Evolutionary conservation across 2,329 filamentous ascomycete genomes (phyloP).

Genomic region (Fusarium falciforme): DNA sequence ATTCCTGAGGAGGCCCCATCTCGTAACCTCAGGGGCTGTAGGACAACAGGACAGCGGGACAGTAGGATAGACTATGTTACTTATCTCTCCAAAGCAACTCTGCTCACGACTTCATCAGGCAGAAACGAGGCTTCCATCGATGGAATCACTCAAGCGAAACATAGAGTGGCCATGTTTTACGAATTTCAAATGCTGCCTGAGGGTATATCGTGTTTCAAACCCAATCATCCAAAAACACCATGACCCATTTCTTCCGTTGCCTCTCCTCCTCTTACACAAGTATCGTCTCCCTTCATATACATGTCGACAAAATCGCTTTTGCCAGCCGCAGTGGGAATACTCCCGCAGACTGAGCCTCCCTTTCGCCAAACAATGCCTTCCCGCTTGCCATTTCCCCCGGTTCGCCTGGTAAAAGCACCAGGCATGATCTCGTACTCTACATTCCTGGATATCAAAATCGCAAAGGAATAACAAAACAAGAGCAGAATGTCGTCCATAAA

Average conservation of each 20-base stretch:
- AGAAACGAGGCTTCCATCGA: not conserved
- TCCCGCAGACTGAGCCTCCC: slow-evolving; percentile 3
- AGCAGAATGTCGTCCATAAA: not conserved
- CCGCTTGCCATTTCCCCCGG: not conserved
- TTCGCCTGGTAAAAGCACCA: slow-evolving; percentile 17
- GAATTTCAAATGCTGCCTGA: not conserved
- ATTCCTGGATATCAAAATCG: not conserved
- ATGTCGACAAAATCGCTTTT: slow-evolving; percentile 7
- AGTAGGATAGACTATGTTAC: not conserved
- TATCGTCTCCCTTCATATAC: not conserved
- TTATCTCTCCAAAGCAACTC: not conserved
- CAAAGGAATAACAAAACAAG: not conserved
- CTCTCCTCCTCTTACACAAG: not conserved
- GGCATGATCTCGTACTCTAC: not conserved
- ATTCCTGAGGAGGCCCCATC: too few species aligned
- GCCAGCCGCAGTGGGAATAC: not conserved
- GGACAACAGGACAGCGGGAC: too few species aligned
- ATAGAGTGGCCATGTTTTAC: not conserved
- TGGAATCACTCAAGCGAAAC: not conserved
- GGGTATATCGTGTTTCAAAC: not conserved
- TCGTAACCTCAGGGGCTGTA: too few species aligned
- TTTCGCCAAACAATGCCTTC: slow-evolving; percentile 21
- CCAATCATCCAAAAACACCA: not conserved
- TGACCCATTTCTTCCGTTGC: not conserved
- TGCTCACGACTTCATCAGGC: not conserved